Evolutionary conservation across 163 green algal genomes (phyloP).

Genomic region (Scenedesmus sp.): DNA sequence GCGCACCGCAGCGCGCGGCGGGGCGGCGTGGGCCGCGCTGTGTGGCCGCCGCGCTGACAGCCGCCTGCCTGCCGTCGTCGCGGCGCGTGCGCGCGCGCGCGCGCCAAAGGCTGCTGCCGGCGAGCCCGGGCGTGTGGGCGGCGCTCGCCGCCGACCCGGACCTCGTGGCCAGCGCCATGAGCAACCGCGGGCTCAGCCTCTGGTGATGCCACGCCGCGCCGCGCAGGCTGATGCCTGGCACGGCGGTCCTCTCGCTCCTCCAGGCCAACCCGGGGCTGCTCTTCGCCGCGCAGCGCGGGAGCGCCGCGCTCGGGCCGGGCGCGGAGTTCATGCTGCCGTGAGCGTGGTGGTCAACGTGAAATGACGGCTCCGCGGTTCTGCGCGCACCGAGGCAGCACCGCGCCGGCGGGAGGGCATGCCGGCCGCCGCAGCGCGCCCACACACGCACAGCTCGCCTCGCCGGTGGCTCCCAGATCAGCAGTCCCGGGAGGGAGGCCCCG

Average conservation of each 20-base stretch:
- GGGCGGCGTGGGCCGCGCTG: too few relatives aligned
- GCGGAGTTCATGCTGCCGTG: constrained; percentile 36
- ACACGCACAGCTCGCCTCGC: too few relatives aligned
- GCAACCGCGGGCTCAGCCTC: constrained; percentile 27
- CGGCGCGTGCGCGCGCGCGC: too few relatives aligned
- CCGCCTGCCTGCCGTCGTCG: too few relatives aligned
- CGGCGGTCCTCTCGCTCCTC: constrained; percentile 21
- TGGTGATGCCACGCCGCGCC: constrained; percentile 6
- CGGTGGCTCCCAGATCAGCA: too few relatives aligned
- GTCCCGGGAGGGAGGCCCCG: too few relatives aligned
- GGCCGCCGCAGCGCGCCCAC: too few relatives aligned
- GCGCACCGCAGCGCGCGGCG: too few relatives aligned
- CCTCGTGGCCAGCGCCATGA: constrained; percentile 16
- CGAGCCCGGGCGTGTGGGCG: neutral
- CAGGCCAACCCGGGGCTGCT: constrained; percentile 36
- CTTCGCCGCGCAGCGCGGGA: constrained; percentile 17
- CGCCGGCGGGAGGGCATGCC: too few relatives aligned
- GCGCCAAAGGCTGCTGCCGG: constrained; percentile 33
- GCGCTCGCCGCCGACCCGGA: constrained; percentile 5
- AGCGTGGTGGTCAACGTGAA: neutral
- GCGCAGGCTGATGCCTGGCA: constrained; percentile 24
- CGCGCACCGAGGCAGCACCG: too few relatives aligned
- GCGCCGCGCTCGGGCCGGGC: constrained; percentile 6
- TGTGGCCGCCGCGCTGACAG: too few relatives aligned
- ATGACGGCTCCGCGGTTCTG: too few relatives aligned